Percentiles rank a stretch among this genome's conserved stretches.
phyloP scores from a whole-genome alignment of 2,329 filamentous ascomycete genomes.

The Coniella vitis region DNA sequence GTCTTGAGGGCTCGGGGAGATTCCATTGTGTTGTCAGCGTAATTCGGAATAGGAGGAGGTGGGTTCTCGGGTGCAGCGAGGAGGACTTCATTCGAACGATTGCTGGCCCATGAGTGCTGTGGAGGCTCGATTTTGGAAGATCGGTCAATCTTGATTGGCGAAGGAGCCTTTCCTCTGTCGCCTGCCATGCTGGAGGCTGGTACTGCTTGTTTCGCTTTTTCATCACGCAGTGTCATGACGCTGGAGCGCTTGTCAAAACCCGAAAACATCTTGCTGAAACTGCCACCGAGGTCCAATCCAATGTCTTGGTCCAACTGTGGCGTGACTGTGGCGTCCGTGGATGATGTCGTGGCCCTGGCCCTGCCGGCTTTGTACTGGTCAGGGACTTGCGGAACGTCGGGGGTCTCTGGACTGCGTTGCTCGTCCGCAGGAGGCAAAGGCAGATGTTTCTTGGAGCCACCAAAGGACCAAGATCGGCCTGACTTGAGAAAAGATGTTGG shows the following conservation, averaged over 20 bases:
- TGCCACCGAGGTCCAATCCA: conserved; percentile 47
- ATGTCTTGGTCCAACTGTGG: conserved; percentile 41
- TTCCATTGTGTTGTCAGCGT: conserved; percentile 18
- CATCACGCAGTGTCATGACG: conserved; percentile 38
- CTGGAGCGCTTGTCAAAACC: conserved; percentile 50
- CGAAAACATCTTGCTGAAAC: conserved; percentile 50
- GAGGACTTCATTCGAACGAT: conserved; percentile 43
- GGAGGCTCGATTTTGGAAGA: conserved; percentile 38
- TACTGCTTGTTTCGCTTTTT: conserved; percentile 28
- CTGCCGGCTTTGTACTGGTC: conserved; percentile 25
- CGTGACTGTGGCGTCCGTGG: conserved; percentile 47
- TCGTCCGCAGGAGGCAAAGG: conserved; percentile 31
- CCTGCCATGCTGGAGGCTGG: conserved; percentile 39
- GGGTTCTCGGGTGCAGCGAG: conserved; percentile 32
- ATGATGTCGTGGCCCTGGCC: conserved; percentile 46
- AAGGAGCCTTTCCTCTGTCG: conserved; percentile 38
- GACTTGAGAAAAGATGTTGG: conserved; percentile 48
- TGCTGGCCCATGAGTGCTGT: conserved; percentile 45
- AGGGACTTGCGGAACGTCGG: conserved; percentile 29
- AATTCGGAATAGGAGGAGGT: conserved; percentile 33
- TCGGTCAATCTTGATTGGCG: conserved; percentile 42
- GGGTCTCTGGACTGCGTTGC: conserved; percentile 28
- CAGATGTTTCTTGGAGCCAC: conserved; percentile 44
- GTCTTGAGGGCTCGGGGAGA: conserved; percentile 1
- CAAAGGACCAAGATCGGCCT: conserved; percentile 54